These are phyloP conservation scores for Lignosus rhinocerotis DNA, from an alignment of 1,284 basidiomycete species.

Conservation along the genomic window DNA sequence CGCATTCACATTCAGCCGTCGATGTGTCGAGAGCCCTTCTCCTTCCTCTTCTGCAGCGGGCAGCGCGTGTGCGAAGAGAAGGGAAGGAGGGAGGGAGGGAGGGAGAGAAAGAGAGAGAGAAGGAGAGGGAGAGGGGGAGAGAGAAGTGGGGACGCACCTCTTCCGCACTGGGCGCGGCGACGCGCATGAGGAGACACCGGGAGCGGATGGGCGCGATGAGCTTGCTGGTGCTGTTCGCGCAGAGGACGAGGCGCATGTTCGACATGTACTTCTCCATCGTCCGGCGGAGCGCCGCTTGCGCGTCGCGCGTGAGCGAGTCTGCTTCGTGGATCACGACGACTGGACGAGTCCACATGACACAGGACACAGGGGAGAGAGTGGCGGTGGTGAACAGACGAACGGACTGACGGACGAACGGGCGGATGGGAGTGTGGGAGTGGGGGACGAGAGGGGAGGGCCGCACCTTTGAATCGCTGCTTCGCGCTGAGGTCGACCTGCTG, in stretches of 20 bases:
- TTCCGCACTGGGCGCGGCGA: slow-evolving; percentile 81
- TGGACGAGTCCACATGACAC: slow-evolving; percentile 40
- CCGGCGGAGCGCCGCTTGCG: slow-evolving; percentile 93
- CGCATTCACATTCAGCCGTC: not conserved
- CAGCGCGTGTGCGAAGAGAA: not conserved
- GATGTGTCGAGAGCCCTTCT: no score
- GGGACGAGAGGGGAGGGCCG: slow-evolving; percentile 12
- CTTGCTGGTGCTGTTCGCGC: slow-evolving; percentile 95
- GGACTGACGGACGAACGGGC: no score
- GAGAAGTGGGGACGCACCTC: slow-evolving; percentile 55
- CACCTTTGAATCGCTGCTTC: slow-evolving; percentile 96
- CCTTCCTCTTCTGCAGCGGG: no score
- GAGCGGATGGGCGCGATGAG: slow-evolving; percentile 98
- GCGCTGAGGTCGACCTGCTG: slow-evolving; percentile 97
- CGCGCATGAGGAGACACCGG: slow-evolving; percentile 91
- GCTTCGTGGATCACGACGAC: slow-evolving; percentile 99
- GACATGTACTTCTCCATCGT: slow-evolving; percentile 99
- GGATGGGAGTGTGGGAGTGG: not conserved
- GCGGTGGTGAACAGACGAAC: not conserved
- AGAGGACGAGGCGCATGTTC: slow-evolving; percentile 96
- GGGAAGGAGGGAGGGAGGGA: no score
- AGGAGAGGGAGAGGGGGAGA: no score
- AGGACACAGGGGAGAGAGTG: no score
- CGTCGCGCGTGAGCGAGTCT: slow-evolving; percentile 92
- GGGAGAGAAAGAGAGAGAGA: not conserved